A percentile compares a stretch with the other conserved stretches of the same genome.
phyloP scores from a whole-genome alignment of 2,329 filamentous ascomycete species.

The Hypoxylon sp. region DNA sequence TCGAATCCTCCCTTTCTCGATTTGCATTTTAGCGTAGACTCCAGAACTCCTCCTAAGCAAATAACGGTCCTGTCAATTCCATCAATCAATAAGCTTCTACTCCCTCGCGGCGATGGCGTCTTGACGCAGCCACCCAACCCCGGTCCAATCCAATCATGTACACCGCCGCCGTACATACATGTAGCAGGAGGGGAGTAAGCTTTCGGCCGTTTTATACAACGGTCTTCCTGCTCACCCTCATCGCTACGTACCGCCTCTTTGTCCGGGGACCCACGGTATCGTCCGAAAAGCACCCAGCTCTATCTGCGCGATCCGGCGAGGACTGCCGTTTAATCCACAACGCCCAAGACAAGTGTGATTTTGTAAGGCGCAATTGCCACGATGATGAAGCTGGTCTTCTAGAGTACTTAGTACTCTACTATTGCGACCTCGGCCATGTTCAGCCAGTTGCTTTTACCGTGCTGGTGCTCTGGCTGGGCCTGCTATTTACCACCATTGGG shows the following conservation, averaged over 20 bases:
- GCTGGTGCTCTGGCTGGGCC: constrained; percentile 84
- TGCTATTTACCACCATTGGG: constrained; percentile 96
- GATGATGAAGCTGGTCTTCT: constrained; percentile 93
- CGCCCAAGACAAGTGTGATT: constrained; percentile 86
- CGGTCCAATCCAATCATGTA: constrained; percentile 28
- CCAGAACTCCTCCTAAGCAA: constrained; percentile 7
- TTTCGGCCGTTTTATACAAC: constrained; percentile 66
- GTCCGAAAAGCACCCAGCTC: constrained; percentile 38
- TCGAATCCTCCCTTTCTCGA: not conserved
- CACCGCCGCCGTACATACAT: constrained; percentile 22
- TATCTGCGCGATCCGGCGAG: constrained; percentile 49
- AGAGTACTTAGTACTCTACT: constrained; percentile 91
- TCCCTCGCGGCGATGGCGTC: constrained; percentile 27
- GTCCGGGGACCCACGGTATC: constrained; percentile 32
- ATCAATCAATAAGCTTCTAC: constrained; percentile 12
- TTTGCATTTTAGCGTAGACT: constrained; percentile 1
- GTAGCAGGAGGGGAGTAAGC: constrained; percentile 58
- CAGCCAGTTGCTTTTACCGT: constrained; percentile 85
- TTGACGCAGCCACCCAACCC: constrained; percentile 12
- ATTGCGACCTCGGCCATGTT: constrained; percentile 78
- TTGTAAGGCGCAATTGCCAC: constrained; percentile 83
- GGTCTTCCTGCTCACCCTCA: constrained; percentile 62
- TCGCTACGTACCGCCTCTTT: constrained; percentile 63
- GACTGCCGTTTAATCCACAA: constrained; percentile 86
- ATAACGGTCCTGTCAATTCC: constrained; percentile 1